phyloP scores from a whole-genome alignment of 768 basidiomycete species.

The Suillus spraguei region DNA sequence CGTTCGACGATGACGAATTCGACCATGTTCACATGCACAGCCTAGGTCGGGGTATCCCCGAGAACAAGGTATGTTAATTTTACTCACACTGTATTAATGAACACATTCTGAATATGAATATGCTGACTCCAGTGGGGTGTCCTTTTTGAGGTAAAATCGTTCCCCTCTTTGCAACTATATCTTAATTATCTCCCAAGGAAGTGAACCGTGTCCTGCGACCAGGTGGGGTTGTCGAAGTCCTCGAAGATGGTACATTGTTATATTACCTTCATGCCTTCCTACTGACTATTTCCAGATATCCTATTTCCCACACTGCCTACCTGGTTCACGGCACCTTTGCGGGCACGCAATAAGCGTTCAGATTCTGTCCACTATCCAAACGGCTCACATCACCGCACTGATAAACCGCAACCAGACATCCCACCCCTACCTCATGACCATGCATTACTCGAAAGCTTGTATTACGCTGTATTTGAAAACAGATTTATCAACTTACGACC shows the following conservation, averaged over 20 bases:
- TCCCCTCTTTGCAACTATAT: background rate
- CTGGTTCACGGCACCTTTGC: slow-evolving; percentile 77
- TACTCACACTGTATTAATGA: slow-evolving; percentile 12
- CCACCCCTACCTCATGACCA: slow-evolving; percentile 60
- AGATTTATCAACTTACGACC: slow-evolving; percentile 75
- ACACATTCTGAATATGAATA: slow-evolving; percentile 14
- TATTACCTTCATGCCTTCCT: background rate
- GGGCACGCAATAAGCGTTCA: slow-evolving; percentile 49
- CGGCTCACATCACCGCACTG: slow-evolving; percentile 38
- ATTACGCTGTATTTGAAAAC: slow-evolving; percentile 65
- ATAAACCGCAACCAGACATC: slow-evolving; percentile 37
- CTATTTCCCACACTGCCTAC: slow-evolving; percentile 75
- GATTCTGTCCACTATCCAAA: slow-evolving; percentile 56
- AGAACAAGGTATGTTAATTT: slow-evolving; percentile 58
- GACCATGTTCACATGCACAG: slow-evolving; percentile 76
- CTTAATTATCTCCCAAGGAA: slow-evolving; percentile 49
- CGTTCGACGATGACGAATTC: slow-evolving; percentile 83
- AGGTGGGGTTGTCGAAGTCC: slow-evolving; percentile 69
- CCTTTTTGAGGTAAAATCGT: slow-evolving; percentile 56
- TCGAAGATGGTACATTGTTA: slow-evolving; percentile 63
- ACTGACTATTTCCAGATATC: slow-evolving; percentile 50
- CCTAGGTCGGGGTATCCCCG: slow-evolving; percentile 69
- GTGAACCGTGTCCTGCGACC: slow-evolving; percentile 69
- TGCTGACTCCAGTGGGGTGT: slow-evolving; percentile 55
- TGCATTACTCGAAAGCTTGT: slow-evolving; percentile 67